Base-by-base conservation (phyloP, 495 filamentous ascomycete genomes). In the Cercophora samala region DNA sequence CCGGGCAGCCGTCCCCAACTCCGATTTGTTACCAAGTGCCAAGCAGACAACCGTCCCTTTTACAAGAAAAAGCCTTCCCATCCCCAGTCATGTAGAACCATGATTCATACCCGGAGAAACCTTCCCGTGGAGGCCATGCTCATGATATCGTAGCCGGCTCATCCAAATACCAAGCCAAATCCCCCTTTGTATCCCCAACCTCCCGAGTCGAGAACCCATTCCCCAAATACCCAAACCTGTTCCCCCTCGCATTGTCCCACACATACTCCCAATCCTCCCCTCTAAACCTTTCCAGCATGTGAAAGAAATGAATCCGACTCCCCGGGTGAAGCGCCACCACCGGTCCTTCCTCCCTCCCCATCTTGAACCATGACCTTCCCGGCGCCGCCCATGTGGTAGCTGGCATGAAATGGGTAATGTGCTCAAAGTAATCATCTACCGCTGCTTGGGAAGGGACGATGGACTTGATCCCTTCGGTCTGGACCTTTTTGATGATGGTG, bases 311-410 rank as follows among this genome's bases (percentile, higher is more conserved):
- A 9, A 83, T 74, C 6, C 83, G 77, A 64, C 78, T 81, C 15
- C 83, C 83, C 0, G 83, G 82, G 62, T 83, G 79, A 52, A 84
- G 69, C 55, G 81, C 80, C 17, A 77, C 81, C 13, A 86, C 80
- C 11, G 81, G 80, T 0, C 83, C 84, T 67, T 80, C 75, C 1
- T 68, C 67, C 5, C 59, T 67, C 17, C 78, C 80, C 37, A 74
- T 72, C 71, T 84, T 85, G 68, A 82, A 86, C 83, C 83, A 86
- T 4, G 78, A 82, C 5, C 78, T 75, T 29, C 83, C 80, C 13
- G 70, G 32, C 13, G 75, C 66, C 0, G 77, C 72, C 83, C 83
- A 85, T 17, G 74, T 75, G 1, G 82, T 83, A 15, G 80, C 76
- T 62, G 77, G 80, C 79, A 84, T 83, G 66, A 84, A 83, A 8